phyloP scores from a whole-genome alignment of 768 basidiomycete species.

The Lentinula guzmanii region DNA sequence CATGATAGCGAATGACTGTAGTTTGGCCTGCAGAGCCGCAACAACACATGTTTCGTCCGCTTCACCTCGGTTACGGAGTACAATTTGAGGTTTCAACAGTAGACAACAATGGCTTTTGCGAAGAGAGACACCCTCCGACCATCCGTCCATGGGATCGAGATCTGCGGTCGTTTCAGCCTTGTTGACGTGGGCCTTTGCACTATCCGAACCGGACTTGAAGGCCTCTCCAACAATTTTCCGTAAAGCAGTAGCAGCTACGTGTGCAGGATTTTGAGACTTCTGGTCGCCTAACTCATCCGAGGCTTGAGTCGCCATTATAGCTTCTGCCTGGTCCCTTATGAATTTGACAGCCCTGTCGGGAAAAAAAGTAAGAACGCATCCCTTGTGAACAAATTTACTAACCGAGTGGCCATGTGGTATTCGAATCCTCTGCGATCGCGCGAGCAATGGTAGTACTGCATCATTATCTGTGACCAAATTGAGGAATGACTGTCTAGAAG shows the following conservation, averaged over 20 bases:
- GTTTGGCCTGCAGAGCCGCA: constrained; percentile 73
- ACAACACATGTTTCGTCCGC: constrained; percentile 61
- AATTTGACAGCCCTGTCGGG: constrained; percentile 70
- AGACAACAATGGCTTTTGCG: constrained; percentile 74
- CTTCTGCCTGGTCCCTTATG: constrained; percentile 76
- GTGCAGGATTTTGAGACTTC: constrained; percentile 40
- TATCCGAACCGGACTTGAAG: constrained; percentile 39
- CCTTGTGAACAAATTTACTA: constrained; percentile 17
- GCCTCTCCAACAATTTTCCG: constrained; percentile 58
- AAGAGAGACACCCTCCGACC: constrained; percentile 66
- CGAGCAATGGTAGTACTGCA: constrained; percentile 85
- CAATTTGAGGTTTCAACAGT: constrained; percentile 88
- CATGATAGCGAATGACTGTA: constrained; percentile 76
- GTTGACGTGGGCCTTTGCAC: constrained; percentile 20
- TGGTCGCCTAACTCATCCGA: constrained; percentile 15
- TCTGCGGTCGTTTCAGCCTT: constrained; percentile 22
- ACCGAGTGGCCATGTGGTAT: constrained; percentile 86
- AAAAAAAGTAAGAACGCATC: neutral
- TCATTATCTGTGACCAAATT: constrained; percentile 53
- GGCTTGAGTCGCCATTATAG: constrained; percentile 19
- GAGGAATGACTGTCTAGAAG: constrained; percentile 8
- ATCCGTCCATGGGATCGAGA: constrained; percentile 61
- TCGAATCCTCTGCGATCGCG: constrained; percentile 72
- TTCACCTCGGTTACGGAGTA: constrained; percentile 54
- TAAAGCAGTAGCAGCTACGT: constrained; percentile 61